A percentile compares a stretch with the other conserved stretches of the same genome.
Evolutionary conservation across 306 rosid species (phyloP).

Genomic region (peach (Prunus persica)): Prunus_persica_NCBIv2 NC_034009.1:39341501-39342000

Average conservation of each 20-base stretch:
- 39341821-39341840: constrained; percentile 31
- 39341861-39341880: constrained; percentile 39
- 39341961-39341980: constrained; percentile 54
- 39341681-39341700: constrained; percentile 13
- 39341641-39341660: background rate
- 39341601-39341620: background rate
- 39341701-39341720: constrained; percentile 23
- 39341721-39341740: background rate
- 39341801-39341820: constrained; percentile 3
- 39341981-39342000: constrained; percentile 48
- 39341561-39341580: background rate
- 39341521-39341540: no score
- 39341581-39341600: background rate
- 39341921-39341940: constrained; percentile 56
- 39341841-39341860: constrained; percentile 31
- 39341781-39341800: background rate
- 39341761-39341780: background rate
- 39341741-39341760: background rate
- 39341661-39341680: constrained; percentile 14
- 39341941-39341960: constrained; percentile 68
- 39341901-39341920: constrained; percentile 45
- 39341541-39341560: no score
- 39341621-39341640: background rate
- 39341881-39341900: constrained; percentile 40
- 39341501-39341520: background rate